Percentiles rank a stretch among this genome's conserved stretches.
These are phyloP conservation scores for Aspergillus asperescens DNA, from an alignment of 495 filamentous ascomycete genomes.

Conservation along the genomic window DNA sequence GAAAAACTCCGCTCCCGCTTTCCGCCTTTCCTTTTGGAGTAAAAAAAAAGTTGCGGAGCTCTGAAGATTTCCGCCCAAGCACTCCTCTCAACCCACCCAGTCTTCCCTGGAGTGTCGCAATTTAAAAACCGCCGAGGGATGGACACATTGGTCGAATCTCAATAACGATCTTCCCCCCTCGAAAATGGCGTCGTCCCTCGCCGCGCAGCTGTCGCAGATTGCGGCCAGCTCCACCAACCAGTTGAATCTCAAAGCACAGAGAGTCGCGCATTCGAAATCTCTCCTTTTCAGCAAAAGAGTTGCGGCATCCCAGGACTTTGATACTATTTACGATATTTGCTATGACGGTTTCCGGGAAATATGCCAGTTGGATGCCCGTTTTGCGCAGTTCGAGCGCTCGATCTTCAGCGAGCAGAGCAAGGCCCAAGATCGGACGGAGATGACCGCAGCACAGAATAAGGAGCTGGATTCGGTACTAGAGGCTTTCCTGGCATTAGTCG, in stretches of 20 bases:
- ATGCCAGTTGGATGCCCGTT: slow-evolving; percentile 75
- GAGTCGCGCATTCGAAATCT: slow-evolving; percentile 81
- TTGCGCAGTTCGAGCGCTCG: slow-evolving; percentile 58
- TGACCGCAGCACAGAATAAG: slow-evolving; percentile 73
- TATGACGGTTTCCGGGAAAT: slow-evolving; percentile 84
- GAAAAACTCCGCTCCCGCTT: slow-evolving; percentile 26
- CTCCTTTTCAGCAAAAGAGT: slow-evolving; percentile 79
- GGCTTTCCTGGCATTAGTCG: slow-evolving; percentile 71
- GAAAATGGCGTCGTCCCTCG: slow-evolving; percentile 73
- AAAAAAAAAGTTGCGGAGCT: slow-evolving; percentile 34
- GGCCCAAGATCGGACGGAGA: slow-evolving; percentile 73
- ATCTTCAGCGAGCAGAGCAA: slow-evolving; percentile 93
- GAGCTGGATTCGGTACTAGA: slow-evolving; percentile 73
- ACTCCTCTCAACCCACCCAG: slow-evolving; percentile 2
- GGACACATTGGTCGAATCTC: slow-evolving; percentile 14
- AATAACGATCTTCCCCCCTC: slow-evolving; percentile 14
- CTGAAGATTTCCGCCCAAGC: slow-evolving; percentile 9
- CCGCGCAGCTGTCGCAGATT: slow-evolving; percentile 75
- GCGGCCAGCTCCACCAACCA: slow-evolving; percentile 69
- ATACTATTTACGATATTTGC: slow-evolving; percentile 81
- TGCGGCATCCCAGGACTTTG: slow-evolving; percentile 80
- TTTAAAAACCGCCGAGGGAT: slow-evolving; percentile 19
- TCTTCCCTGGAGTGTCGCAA: neutral
- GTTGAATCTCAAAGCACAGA: slow-evolving; percentile 85
- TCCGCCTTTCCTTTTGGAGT: slow-evolving; percentile 20